Conservation (phyloP, 192 early-diverging fungal species). For the Pilaira anomala region DNA sequence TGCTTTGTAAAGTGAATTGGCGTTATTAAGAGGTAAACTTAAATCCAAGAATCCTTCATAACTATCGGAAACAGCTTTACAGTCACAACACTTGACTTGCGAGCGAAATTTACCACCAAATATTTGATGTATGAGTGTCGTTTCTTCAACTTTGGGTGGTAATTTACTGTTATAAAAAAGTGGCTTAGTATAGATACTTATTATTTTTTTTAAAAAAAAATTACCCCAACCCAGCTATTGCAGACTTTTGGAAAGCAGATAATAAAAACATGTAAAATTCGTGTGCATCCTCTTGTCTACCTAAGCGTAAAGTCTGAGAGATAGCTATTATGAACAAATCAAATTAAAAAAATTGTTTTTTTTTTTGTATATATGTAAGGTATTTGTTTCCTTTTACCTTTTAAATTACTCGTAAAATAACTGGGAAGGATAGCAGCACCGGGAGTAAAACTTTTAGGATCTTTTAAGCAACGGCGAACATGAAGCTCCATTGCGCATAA, state of each 20-base stretch:
- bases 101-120: conserved; percentile 84
- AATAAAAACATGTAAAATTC: conserved; percentile 77
- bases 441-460: conserved; percentile 33
- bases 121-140: conserved; percentile 71
- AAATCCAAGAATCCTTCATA: conserved; percentile 76
- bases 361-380: not conserved
- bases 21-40: conserved; percentile 70
- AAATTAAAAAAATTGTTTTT: too few relatives aligned
- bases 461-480: conserved; percentile 52
- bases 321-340: conserved; percentile 43
- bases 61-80: conserved; percentile 71
- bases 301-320: conserved; percentile 72
- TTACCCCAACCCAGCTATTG: conserved; percentile 36
- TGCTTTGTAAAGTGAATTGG: conserved; percentile 61
- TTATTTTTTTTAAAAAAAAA: not conserved
- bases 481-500: conserved; percentile 72
- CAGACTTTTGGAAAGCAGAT: conserved; percentile 66
- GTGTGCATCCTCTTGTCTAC: conserved; percentile 88
- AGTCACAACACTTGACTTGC: conserved; percentile 70
- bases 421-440: conserved; percentile 59
- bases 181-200: not conserved
- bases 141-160: conserved; percentile 69
- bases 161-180: conserved; percentile 45
- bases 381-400: conserved; percentile 40
- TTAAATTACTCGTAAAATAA: conserved; percentile 58